Evolutionary conservation across 306 rosid species (phyloP), one percentile per base, ranked within the genome.

Genomic region (Rosa rugosa): DNA sequence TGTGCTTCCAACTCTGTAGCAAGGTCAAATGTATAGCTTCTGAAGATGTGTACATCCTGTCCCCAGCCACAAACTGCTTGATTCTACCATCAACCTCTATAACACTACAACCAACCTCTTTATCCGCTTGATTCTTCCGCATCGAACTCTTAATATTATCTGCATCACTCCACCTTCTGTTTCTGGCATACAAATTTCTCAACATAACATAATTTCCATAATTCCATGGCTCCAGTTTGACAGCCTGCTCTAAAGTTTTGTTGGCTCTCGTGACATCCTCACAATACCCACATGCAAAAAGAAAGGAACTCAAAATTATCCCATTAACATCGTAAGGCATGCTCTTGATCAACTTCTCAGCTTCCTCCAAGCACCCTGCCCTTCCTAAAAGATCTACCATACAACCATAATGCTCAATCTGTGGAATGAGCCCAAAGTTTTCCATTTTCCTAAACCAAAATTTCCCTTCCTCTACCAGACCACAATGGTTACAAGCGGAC

Each of bases 361-460:
- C 96, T 80, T 93, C 94, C 65, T 86, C 89, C 83, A 93, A 86
- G 80, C 85, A 85, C 53, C 96, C 96, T 4, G 88, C 92, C 76
- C 88, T 87, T 49, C 96, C 96, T 13, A 93, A 74, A 78, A 93
- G 88, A 85, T 90, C 91, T 47, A 89, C 75, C 92, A 93, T 85
- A 47, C 96, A 93, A 54, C 96, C 92, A 66, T 89, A 90, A 82
- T 90, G 94, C 81, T 93, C 94, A 80, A 90, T 81, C 80, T 86
- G 84, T n/a, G 88, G 94, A 70, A 65, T 76, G 54, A 93, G 82
- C 69, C 84, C 80, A 38, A 89, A 85, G 60, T 76, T 82, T 78
- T 88, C 78, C 84, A 90, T 90, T 72, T 84, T 82, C 69, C 77
- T 80, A 75, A 89, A 90, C 86, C 86, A 85, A 44, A 75, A 84